Base-by-base conservation (phyloP, 164 flowering plant species). In the Kalanchoe fedtschenkoi region DNA sequence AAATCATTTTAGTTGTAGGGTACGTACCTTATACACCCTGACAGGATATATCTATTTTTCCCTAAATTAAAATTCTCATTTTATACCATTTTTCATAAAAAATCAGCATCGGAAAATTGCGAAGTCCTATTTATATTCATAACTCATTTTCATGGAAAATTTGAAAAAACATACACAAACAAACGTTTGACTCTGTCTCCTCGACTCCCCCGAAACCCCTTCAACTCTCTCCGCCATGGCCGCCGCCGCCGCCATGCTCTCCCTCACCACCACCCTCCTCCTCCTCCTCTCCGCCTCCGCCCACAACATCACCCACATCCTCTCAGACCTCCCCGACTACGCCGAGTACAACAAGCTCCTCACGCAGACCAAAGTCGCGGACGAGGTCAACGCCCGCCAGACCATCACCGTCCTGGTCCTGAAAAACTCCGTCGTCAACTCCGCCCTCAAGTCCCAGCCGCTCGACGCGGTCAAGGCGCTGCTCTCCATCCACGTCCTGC, bases 221-320 rank as follows among this genome's bases (percentile, higher is more conserved):
- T 6, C 53, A 28, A 30, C 34, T 22, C 53, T 19, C 29, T 15
- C 43, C 63, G 13, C 47, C 46, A 15, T 14, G n/a, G 38, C 60
- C 34, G 30, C 65, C 55, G 58, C 65, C 44, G 28, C 19, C 33
- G 55, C 19, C 35, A 34, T 26, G 13, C 16, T 26, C 26, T 11
- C 43, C 58, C 26, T 39, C 62, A 43, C 47, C 62, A 43, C 47
- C 66, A 35, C 30, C 29, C 29, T 55, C 22, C 41, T 54, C 26
- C 22, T 17, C 19, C 19, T 0, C 66, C 30, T 51, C 6, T 34
- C 37, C 60, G 10, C 63, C 26, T 30, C 63, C 15, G 55, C 60
- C 24, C 35, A 62, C 66, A 60, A 60, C 60, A 35, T n/a, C 33
- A 66, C 13, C 32, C 42, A 19, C 28, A 54, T 3, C 60, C 56